Conservation (phyloP, 2,329 filamentous ascomycete species). For the Hypoxylon sp. region DNA sequence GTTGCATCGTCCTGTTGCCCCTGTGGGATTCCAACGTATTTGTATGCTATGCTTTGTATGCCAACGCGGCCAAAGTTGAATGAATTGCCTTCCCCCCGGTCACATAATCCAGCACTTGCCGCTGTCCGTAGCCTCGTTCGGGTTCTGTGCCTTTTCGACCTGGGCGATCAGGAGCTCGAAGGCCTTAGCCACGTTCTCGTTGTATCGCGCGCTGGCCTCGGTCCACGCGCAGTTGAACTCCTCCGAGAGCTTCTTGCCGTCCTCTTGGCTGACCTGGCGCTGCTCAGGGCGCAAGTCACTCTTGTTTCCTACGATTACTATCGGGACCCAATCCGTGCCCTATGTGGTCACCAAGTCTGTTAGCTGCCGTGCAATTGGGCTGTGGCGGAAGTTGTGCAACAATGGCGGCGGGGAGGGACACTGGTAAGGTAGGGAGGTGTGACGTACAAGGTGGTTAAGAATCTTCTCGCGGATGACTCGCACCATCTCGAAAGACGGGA, state of each 20-base stretch:
- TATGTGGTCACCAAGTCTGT: constrained; percentile 23
- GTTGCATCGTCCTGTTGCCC: constrained; percentile 11
- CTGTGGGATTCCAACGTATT: constrained; percentile 10
- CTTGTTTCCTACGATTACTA: constrained; percentile 98
- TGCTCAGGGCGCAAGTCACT: constrained; percentile 93
- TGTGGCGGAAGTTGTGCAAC: not conserved
- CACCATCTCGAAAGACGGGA: constrained; percentile 97
- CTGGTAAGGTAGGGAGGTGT: not conserved
- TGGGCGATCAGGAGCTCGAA: constrained; percentile 96
- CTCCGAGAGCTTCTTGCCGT: constrained; percentile 86
- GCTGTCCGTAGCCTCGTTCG: constrained; percentile 83
- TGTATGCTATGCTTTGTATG: not conserved
- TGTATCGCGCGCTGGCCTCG: constrained; percentile 93
- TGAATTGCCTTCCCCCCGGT: constrained; percentile 46
- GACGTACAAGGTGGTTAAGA: constrained; percentile 88
- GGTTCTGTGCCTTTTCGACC: constrained; percentile 95
- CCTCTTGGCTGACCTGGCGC: constrained; percentile 88
- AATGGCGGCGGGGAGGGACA: not conserved
- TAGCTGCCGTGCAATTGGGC: constrained; percentile 12
- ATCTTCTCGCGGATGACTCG: constrained; percentile 97
- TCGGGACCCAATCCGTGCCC: constrained; percentile 90
- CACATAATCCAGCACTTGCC: constrained; percentile 92
- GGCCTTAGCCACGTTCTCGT: constrained; percentile 91
- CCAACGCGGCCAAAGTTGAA: not conserved
- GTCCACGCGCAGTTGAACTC: constrained; percentile 95